Conservation (phyloP, 2,329 filamentous ascomycete genomes). For the Cucurbitaria berberidis region DNA sequence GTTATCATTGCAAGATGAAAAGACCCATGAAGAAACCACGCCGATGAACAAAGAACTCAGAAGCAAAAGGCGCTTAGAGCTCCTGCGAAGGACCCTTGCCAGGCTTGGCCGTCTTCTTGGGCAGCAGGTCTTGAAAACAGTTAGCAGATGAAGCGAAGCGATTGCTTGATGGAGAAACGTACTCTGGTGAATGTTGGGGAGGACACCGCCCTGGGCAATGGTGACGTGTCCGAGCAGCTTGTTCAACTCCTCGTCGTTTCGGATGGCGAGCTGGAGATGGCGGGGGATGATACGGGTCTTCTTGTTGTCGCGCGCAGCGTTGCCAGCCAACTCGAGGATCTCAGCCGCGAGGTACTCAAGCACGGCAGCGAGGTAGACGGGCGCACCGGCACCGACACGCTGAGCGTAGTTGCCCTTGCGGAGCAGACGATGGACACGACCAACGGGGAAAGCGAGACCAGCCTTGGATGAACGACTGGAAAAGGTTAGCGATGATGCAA, state of each 20-base stretch:
- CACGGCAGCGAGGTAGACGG: slow-evolving; percentile 95
- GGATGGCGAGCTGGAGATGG: slow-evolving; percentile 98
- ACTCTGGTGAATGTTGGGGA: slow-evolving; percentile 98
- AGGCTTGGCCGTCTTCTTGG: slow-evolving; percentile 98
- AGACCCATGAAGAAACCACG: slow-evolving; percentile 58
- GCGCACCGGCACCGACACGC: slow-evolving; percentile 97
- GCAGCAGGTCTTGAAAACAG: slow-evolving; percentile 78
- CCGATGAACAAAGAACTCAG: slow-evolving; percentile 49
- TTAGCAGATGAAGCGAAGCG: slow-evolving; percentile 47
- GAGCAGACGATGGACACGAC: slow-evolving; percentile 98
- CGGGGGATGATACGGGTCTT: slow-evolving; percentile 99
- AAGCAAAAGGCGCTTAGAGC: slow-evolving; percentile 68
- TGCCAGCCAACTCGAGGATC: slow-evolving; percentile 98
- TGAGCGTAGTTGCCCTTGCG: slow-evolving; percentile 99
- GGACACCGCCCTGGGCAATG: slow-evolving; percentile 95
- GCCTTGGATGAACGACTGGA: slow-evolving; percentile 96
- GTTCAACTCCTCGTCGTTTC: slow-evolving; percentile 99
- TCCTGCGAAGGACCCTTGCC: slow-evolving; percentile 94
- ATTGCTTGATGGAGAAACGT: slow-evolving; percentile 54
- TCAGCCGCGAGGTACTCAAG: slow-evolving; percentile 98
- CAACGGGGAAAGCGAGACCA: slow-evolving; percentile 97
- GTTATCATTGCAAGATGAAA: slow-evolving; percentile 75
- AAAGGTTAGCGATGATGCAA: slow-evolving; percentile 38
- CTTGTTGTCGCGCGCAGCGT: slow-evolving; percentile 99
- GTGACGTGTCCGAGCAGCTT: slow-evolving; percentile 96